These are phyloP conservation scores for Biscutella auriculata DNA, from an alignment of 441 rosid genomes.

Conservation along the genomic window DNA sequence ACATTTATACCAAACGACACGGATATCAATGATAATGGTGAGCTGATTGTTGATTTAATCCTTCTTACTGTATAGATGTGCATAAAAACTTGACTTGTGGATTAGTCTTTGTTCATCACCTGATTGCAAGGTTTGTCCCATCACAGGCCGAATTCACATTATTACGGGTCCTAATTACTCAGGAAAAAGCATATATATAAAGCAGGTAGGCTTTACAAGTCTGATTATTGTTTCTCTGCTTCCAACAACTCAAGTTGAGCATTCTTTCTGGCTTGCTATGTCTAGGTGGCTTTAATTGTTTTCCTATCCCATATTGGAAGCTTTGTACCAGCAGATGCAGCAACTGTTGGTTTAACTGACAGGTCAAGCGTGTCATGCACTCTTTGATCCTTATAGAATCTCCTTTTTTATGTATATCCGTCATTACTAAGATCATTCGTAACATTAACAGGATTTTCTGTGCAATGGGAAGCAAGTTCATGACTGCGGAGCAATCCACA, in stretches of 20 bases:
- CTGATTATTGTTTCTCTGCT: neutral
- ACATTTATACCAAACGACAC: conserved; percentile 93
- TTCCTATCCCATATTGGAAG: conserved; percentile 96
- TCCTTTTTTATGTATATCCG: neutral
- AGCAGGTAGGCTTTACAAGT: conserved; percentile 49
- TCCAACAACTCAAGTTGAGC: neutral
- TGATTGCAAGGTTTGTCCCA: conserved; percentile 19
- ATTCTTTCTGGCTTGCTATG: conserved; percentile 7
- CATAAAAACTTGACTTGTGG: conserved; percentile 5
- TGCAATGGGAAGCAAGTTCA: conserved; percentile 85
- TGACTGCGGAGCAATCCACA: conserved; percentile 88
- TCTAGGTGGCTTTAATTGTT: conserved; percentile 90
- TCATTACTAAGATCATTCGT: conserved; percentile 11
- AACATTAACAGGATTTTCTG: conserved; percentile 73
- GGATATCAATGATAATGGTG: conserved; percentile 53
- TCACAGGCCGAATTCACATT: conserved; percentile 67
- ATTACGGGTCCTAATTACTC: conserved; percentile 97
- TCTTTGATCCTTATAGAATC: conserved; percentile 11
- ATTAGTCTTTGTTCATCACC: conserved; percentile 12
- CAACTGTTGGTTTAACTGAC: conserved; percentile 90
- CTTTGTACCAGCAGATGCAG: conserved; percentile 96
- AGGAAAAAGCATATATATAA: conserved; percentile 91
- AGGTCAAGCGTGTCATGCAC: conserved; percentile 36
- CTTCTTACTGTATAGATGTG: neutral
- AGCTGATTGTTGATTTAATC: conserved; percentile 13